Percentiles rank a stretch among this genome's conserved stretches.
These are phyloP conservation scores for Lipomyces lipofer DNA, from an alignment of 805 yeast genomes.

Conservation along the genomic window DNA sequence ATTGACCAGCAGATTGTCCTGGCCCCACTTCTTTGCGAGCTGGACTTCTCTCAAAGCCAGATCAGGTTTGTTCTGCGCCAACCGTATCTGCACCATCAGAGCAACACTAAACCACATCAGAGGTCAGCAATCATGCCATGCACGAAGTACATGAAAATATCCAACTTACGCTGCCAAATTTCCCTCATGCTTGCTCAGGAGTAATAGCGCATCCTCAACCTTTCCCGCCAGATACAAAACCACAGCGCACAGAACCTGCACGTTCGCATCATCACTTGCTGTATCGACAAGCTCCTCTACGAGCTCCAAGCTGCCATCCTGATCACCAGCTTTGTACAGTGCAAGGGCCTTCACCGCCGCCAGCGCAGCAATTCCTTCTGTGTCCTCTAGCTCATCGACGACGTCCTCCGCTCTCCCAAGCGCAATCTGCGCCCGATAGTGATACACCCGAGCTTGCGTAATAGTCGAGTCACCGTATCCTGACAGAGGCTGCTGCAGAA, in stretches of 20 bases:
- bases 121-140: background rate
- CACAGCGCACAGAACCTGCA: constrained; percentile 45
- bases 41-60: constrained; percentile 50
- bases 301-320: constrained; percentile 17
- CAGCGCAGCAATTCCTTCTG: constrained; percentile 33
- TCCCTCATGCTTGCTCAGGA: constrained; percentile 45
- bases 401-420: constrained; percentile 40
- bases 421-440: constrained; percentile 43
- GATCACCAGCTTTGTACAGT: constrained; percentile 28
- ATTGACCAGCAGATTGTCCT: constrained; percentile 76
- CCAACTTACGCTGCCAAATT: constrained; percentile 37
- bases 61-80: constrained; percentile 47
- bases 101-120: constrained; percentile 37
- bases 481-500: constrained; percentile 35
- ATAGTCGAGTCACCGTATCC: constrained; percentile 32
- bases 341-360: constrained; percentile 33
- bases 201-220: constrained; percentile 47
- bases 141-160: background rate
- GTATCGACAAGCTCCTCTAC: constrained; percentile 33
- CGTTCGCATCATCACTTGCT: constrained; percentile 37
- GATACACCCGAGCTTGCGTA: constrained; percentile 39
- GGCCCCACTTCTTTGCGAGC: constrained; percentile 50
- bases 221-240: constrained; percentile 46
- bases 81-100: constrained; percentile 41
- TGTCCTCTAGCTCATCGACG: constrained; percentile 34